These are phyloP conservation scores for Aspergillus costaricaensis DNA, from an alignment of 2,329 filamentous ascomycete genomes.

Conservation along the genomic window DNA sequence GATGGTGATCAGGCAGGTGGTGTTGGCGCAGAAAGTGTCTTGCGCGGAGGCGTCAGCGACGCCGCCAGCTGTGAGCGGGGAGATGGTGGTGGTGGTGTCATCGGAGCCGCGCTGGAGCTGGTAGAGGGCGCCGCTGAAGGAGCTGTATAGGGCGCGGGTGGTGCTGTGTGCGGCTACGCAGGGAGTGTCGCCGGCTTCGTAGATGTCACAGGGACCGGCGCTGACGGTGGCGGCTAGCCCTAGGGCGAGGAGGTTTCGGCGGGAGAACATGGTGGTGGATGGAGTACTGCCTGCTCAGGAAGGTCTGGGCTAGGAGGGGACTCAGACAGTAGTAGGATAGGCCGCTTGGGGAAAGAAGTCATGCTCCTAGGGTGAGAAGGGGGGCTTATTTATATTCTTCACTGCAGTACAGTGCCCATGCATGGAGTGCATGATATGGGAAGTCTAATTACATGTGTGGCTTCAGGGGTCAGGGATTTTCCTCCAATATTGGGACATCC, in stretches of 20 bases:
- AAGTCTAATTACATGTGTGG: no score
- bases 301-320: no score
- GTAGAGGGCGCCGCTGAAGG: slow-evolving; percentile 58
- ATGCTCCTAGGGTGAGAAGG: no score
- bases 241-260: slow-evolving; percentile 32
- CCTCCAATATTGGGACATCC: no score
- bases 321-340: no score
- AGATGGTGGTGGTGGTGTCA: slow-evolving; percentile 50
- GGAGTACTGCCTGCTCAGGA: no score
- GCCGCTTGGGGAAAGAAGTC: no score
- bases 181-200: slow-evolving; percentile 59
- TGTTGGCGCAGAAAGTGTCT: slow-evolving; percentile 61
- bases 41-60: slow-evolving; percentile 64
- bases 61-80: slow-evolving; percentile 59
- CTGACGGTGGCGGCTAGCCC: slow-evolving; percentile 40
- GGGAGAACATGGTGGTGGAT: slow-evolving; percentile 31
- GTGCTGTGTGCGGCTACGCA: slow-evolving; percentile 67
- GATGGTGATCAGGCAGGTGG: slow-evolving; percentile 64
- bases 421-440: no score
- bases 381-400: no score
- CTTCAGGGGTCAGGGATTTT: no score
- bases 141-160: slow-evolving; percentile 62
- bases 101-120: slow-evolving; percentile 60
- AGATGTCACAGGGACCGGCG: slow-evolving; percentile 65
- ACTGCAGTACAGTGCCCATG: no score